These are phyloP conservation scores for Trametes sp. DNA, from an alignment of 1,284 basidiomycete genomes.

Conservation along the genomic window DNA sequence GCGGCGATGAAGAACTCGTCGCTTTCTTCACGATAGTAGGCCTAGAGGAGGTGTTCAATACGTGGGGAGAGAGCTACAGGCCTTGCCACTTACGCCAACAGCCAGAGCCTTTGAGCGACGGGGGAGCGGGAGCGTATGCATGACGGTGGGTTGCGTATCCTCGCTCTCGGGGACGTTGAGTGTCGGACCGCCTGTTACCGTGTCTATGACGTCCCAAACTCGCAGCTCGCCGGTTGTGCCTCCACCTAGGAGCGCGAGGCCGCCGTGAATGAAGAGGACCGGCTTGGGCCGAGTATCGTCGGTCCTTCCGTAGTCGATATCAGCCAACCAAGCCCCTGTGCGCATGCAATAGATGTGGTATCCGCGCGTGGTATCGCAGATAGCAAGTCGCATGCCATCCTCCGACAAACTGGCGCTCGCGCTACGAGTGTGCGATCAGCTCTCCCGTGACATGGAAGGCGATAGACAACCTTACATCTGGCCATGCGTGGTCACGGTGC, in stretches of 20 bases:
- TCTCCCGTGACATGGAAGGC: neutral
- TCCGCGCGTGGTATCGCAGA: neutral
- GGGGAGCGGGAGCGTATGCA: neutral
- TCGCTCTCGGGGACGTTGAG: neutral
- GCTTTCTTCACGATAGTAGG: neutral
- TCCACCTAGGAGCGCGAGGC: slow-evolving; percentile 2
- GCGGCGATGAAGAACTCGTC: slow-evolving; percentile 9
- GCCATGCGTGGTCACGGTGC: neutral
- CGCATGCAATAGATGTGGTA: neutral
- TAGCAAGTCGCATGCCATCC: neutral
- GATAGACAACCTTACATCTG: neutral
- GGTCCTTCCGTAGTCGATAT: neutral
- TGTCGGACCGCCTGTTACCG: neutral
- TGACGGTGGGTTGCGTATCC: neutral
- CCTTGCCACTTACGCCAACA: neutral
- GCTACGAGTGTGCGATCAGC: neutral
- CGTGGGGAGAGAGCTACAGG: neutral
- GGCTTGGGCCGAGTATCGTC: neutral
- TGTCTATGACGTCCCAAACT: slow-evolving; percentile 1
- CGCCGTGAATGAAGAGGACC: slow-evolving; percentile 1
- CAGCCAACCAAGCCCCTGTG: neutral
- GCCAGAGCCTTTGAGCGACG: neutral
- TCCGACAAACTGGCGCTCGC: neutral
- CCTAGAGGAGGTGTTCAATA: neutral
- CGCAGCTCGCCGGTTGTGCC: neutral